Base-by-base conservation (phyloP, 768 basidiomycete genomes). In the Pholiota microspora region DNA sequence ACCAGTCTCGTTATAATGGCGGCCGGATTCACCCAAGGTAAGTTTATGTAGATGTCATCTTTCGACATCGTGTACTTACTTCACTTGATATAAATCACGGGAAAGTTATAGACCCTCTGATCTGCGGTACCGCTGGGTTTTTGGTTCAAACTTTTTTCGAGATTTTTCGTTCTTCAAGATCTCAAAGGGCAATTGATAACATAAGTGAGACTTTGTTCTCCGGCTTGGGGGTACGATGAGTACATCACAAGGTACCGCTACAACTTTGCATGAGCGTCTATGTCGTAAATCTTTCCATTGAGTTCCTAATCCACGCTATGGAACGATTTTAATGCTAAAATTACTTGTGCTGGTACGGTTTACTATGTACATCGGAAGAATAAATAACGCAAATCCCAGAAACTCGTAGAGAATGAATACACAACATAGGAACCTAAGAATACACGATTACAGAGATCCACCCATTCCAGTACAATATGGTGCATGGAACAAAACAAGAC, bases 261-360 rank as follows among this genome's bases (percentile, higher is more conserved):
- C 8, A 38, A 6, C 29, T 6, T 12, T 8, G 25, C 24, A 38
- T 40, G 16, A 21, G 36, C 49, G 49, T 36, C 10, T 24, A 50
- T 50, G 24, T 50, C 35, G 27, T 50, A 27, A 50, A 35, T 35
- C 23, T n/a, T 31, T 51, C 38, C 28, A 31, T 51, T 51, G 8
- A 27, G 18, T n/a, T 15, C 51, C 38, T 18, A 40, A 45, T 21
- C 32, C 18, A 12, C 18, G n/a, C n/a, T n/a, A n/a, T n/a, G n/a
- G n/a, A n/a, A n/a, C n/a, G n/a, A n/a, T n/a, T n/a, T n/a, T n/a
- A n/a, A n/a, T n/a, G n/a, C n/a, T n/a, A n/a, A n/a, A n/a, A n/a
- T n/a, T n/a, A n/a, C n/a, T n/a, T n/a, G n/a, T n/a, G n/a, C n/a
- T n/a, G n/a, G n/a, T n/a, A n/a, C n/a, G n/a, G n/a, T n/a, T n/a